Percentiles rank a stretch among this genome's conserved stretches.
Conservation (phyloP, 352 stramenopile genomes). For the Pythium graminicola region DNA sequence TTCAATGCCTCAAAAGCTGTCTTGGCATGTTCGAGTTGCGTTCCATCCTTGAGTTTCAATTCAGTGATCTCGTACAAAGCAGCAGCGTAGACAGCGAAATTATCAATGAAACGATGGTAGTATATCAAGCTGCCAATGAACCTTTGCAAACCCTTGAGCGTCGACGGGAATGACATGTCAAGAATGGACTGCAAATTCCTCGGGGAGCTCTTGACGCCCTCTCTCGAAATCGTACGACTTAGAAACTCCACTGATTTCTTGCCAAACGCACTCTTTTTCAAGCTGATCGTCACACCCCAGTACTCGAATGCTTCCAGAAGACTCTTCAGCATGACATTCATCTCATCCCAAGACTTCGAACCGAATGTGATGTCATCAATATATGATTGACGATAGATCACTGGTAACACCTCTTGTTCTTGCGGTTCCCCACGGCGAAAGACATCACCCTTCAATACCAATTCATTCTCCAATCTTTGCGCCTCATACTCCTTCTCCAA, state of each 20-base stretch:
- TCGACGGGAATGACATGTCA: slow-evolving; percentile 4
- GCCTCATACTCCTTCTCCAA: neutral
- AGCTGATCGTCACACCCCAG: slow-evolving; percentile 24
- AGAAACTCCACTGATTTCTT: slow-evolving; percentile 17
- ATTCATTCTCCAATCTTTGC: neutral
- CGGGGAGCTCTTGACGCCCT: neutral
- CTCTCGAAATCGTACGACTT: neutral
- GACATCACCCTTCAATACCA: slow-evolving; percentile 1
- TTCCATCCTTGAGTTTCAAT: neutral
- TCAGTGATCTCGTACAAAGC: slow-evolving; percentile 15
- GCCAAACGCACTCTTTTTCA: slow-evolving; percentile 23
- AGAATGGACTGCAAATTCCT: slow-evolving; percentile 3
- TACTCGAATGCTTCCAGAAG: slow-evolving; percentile 15
- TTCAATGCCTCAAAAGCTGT: neutral
- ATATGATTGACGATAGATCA: slow-evolving; percentile 16
- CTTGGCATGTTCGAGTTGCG: neutral
- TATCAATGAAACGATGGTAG: slow-evolving; percentile 8
- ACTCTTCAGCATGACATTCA: slow-evolving; percentile 2
- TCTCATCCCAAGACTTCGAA: slow-evolving; percentile 2
- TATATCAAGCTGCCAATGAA: slow-evolving; percentile 9
- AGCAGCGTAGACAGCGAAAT: neutral
- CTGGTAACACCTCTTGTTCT: neutral
- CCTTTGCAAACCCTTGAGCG: slow-evolving; percentile 1
- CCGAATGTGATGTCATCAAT: slow-evolving; percentile 24
- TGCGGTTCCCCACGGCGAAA: neutral